These are phyloP conservation scores for Misopates orontium DNA, from an alignment of 257 asterid species.

Conservation along the genomic window DNA sequence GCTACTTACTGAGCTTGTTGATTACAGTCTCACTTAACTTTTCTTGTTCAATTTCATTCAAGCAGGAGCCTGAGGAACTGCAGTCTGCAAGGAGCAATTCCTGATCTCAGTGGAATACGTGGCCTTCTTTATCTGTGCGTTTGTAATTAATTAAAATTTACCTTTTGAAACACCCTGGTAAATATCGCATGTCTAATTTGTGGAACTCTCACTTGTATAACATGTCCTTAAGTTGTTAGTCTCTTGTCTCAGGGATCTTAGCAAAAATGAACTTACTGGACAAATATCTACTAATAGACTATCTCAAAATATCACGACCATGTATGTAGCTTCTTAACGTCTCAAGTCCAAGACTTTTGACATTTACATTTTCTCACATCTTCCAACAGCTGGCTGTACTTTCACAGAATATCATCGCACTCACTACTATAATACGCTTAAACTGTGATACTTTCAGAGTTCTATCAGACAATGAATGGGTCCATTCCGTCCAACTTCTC, in stretches of 20 bases:
- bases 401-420: background rate
- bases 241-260: slow-evolving; percentile 50
- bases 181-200: background rate
- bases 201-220: background rate
- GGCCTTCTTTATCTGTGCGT: slow-evolving; percentile 52
- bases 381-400: slow-evolving; percentile 1
- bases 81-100: slow-evolving; percentile 50
- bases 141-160: background rate
- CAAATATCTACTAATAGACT: slow-evolving; percentile 38
- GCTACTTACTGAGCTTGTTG: background rate
- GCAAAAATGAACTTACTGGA: slow-evolving; percentile 47
- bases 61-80: slow-evolving; percentile 61
- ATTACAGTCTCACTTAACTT: background rate
- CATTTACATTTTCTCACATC: background rate
- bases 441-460: slow-evolving; percentile 33
- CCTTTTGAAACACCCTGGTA: background rate
- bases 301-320: slow-evolving; percentile 45
- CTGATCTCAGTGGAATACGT: slow-evolving; percentile 42
- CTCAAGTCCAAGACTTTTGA: background rate
- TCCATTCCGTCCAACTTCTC: slow-evolving; percentile 55
- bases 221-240: slow-evolving; percentile 2
- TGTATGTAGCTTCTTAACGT: slow-evolving; percentile 32
- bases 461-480: slow-evolving; percentile 49
- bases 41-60: slow-evolving; percentile 14
- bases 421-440: background rate